Base-by-base conservation (phyloP, 306 rosid species). In the Inga oerstediana region DNA sequence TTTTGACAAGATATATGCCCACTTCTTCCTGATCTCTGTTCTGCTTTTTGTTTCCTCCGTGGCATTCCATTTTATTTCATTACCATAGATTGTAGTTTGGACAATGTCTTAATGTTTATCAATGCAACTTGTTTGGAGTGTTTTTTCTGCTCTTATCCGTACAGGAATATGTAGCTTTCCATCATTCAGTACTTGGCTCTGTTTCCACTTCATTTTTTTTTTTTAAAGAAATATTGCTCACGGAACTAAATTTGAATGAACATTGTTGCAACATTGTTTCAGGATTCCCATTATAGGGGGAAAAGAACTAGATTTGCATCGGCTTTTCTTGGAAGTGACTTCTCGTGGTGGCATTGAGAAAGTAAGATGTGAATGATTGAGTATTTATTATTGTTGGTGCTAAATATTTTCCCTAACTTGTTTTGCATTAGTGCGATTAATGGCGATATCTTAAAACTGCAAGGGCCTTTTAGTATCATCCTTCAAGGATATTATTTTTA, bases 211-310 rank as follows among this genome's bases (percentile, higher is more conserved):
- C 44, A n/a, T 44, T 0, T 73, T 22, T 39, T 48, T 85, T 78
- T 73, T n/a, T n/a, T n/a, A n/a, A 65, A 58, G 58, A 24, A 72
- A 32, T 34, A 46, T 54, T 66, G 30, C 59, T 48, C 46, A 7
- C 68, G 17, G 17, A 65, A 27, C 69, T 15, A 22, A 27, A 58
- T n/a, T 68, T 59, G 12, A 35, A 4, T 15, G 32, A 66, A 35
- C 5, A 45, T n/a, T 68, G 30, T 14, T 51, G 19, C 78, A 65
- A 16, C 52, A 10, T 64, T 78, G 19, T 75, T 81, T 65, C 81
- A 94, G 98, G 97, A 88, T 93, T 72, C 98, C 98, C 45, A 86
- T 86, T 35, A 89, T 92, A 59, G 98, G 97, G 54, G 98, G 98
- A 76, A 92, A 77, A 76, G 95, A 92, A 64, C 85, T 94, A 11